Percentiles rank a stretch among this genome's conserved stretches.
Evolutionary conservation across 169 alveolate species (phyloP).

Genomic region (Eimeria tenella): DNA sequence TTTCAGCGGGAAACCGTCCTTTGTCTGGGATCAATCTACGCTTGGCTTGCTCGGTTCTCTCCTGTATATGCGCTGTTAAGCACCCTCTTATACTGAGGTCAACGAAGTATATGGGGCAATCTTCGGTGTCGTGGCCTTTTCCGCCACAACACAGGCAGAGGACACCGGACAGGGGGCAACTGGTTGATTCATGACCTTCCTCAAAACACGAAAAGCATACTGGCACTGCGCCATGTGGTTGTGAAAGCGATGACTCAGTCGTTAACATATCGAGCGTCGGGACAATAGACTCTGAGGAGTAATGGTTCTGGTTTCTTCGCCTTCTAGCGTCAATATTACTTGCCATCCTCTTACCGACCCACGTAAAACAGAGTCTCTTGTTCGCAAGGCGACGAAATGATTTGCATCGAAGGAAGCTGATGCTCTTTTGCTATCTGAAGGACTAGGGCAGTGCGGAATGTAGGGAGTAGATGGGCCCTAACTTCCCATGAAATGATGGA

Average conservation of each 20-base stretch:
- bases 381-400: no score
- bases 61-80: slow-evolving; percentile 23
- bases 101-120: slow-evolving; percentile 36
- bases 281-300: neutral
- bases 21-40: neutral
- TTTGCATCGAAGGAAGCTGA: no score
- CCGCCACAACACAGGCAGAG: slow-evolving; percentile 38
- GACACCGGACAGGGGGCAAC: neutral
- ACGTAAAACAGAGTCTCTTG: no score
- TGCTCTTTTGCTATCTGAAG: no score
- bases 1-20: slow-evolving; percentile 47
- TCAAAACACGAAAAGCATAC: slow-evolving; percentile 13
- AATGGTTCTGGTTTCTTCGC: neutral
- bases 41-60: slow-evolving; percentile 5
- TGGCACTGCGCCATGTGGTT: neutral
- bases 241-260: neutral
- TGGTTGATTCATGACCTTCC: slow-evolving; percentile 31
- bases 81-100: slow-evolving; percentile 48
- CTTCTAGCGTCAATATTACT: no score
- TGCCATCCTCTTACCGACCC: no score
- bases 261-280: neutral
- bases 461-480: no score
- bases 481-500: no score
- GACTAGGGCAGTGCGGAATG: no score
- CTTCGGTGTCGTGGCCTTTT: slow-evolving; percentile 38